Base-by-base conservation (phyloP, 2,329 filamentous ascomycete genomes). In the Chaetomiaceae sp. region DNA sequence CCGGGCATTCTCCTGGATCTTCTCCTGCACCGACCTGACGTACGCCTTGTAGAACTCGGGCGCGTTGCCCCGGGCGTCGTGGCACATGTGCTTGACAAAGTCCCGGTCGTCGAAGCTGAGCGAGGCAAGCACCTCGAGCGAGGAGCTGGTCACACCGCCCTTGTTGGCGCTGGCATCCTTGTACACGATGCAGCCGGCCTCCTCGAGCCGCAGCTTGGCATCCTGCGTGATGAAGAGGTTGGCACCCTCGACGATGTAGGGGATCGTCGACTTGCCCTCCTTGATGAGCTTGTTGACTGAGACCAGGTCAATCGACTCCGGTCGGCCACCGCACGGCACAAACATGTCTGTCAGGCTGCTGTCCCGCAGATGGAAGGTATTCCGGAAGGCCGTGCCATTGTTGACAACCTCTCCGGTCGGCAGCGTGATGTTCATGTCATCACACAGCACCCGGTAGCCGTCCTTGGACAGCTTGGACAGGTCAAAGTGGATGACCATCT, bases 181-280 rank as follows among this genome's bases (percentile, higher is more conserved):
- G 84, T 90, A 96, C 35, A 99, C 72, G 62, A 97, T 83, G 65
- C 89, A 95, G 54, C 93, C 93, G n/a, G 92, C 91, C 62, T 89
- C 86, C 73, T 99, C 93, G 13, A 99, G 82, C 20, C 90, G 87
- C 49, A 97, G 79, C 75, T 97, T 97, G 62, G 92, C 92, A 63
- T 99, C 93, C 70, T 99, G 93, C 0, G 93, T 96, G 72, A 99
- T 95, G 80, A 99, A 99, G 48, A 99, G 77, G 69, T 97, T 99
- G 70, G 93, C 93, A 47, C 93, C 93, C 72, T 99, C 93, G 39
- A 99, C 92, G 48, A 99, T 93, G 73, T 95, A 99, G 1, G 92
- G 91, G 54, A 99, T 86, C 10, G 79, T 82, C 19, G 81, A 78
- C 74, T 95, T 96, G 72, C 91, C 90, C 56, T 96, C 83, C 66